phyloP scores from a whole-genome alignment of 1,284 basidiomycete species.

The Pascua sp. region DNA sequence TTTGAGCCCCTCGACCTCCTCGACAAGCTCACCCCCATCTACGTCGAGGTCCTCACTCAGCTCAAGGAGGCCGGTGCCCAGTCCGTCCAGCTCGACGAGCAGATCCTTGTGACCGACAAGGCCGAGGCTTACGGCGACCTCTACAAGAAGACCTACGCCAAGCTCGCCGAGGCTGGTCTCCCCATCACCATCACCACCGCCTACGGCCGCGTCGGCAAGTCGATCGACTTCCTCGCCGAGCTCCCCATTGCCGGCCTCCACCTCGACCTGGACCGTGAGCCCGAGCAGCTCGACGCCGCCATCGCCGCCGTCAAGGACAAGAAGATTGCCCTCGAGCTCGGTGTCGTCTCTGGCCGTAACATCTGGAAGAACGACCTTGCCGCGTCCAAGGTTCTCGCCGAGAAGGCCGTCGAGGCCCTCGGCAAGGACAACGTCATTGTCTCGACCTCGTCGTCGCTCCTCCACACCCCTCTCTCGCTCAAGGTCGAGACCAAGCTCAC shows the following conservation, averaged over 20 bases:
- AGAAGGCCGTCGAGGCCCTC: constrained; percentile 79
- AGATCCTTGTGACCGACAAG: constrained; percentile 87
- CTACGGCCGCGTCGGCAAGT: constrained; percentile 93
- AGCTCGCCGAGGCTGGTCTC: constrained; percentile 76
- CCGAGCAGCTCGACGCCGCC: constrained; percentile 81
- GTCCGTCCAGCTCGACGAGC: constrained; percentile 97
- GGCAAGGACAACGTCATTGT: constrained; percentile 85
- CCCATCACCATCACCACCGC: constrained; percentile 93
- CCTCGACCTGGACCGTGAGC: constrained; percentile 93
- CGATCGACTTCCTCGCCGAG: constrained; percentile 83
- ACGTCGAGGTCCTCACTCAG: constrained; percentile 85
- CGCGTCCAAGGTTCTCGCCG: constrained; percentile 73
- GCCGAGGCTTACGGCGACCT: constrained; percentile 76
- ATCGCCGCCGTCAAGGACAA: constrained; percentile 79
- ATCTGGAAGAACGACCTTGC: constrained; percentile 99
- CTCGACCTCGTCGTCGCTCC: constrained; percentile 94
- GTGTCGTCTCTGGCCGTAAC: constrained; percentile 97
- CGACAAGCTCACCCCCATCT: constrained; percentile 84
- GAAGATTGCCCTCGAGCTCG: constrained; percentile 80
- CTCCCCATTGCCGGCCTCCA: constrained; percentile 93
- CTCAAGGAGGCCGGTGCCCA: constrained; percentile 90
- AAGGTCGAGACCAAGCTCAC: constrained; percentile 90
- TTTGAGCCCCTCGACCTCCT: constrained; percentile 92
- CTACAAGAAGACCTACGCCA: constrained; percentile 76
- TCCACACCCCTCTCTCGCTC: constrained; percentile 96